A percentile compares a stretch with the other conserved stretches of the same genome.
These are phyloP conservation scores for Globisporangium spiculum DNA, from an alignment of 352 stramenopile species.

Conservation along the genomic window DNA sequence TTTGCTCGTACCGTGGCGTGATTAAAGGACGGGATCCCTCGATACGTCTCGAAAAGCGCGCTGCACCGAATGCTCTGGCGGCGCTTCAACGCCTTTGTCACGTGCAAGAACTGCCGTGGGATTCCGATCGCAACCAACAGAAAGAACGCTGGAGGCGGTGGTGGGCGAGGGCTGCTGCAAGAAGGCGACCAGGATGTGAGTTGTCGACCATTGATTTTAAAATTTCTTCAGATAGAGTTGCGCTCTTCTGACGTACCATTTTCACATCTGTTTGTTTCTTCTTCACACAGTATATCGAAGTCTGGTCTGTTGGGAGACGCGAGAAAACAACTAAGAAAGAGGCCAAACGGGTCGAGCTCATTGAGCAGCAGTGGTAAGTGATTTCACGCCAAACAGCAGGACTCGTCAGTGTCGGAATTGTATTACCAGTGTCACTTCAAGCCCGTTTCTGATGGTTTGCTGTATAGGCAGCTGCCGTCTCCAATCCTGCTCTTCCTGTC, in stretches of 20 bases:
- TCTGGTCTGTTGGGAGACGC: slow-evolving; percentile 51
- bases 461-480: slow-evolving; percentile 41
- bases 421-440: too few species aligned
- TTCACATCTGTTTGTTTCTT: background rate
- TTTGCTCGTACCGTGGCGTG: too few species aligned
- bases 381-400: too few species aligned
- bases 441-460: background rate
- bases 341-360: slow-evolving; percentile 33
- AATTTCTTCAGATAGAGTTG: too few species aligned
- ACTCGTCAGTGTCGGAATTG: too few species aligned
- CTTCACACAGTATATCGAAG: slow-evolving; percentile 42
- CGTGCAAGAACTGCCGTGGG: slow-evolving; percentile 67
- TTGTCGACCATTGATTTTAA: background rate
- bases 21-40: slow-evolving; percentile 29
- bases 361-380: slow-evolving; percentile 50
- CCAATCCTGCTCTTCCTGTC: slow-evolving; percentile 60
- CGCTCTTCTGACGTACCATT: too few species aligned
- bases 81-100: slow-evolving; percentile 66
- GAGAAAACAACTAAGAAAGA: slow-evolving; percentile 49
- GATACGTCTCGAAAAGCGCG: slow-evolving; percentile 51
- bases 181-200: slow-evolving; percentile 26
- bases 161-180: background rate
- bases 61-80: slow-evolving; percentile 54
- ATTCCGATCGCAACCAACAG: slow-evolving; percentile 31
- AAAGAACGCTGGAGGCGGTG: slow-evolving; percentile 3